These are phyloP conservation scores for Allium fistulosum DNA, from an alignment of 106 monocot species.

Conservation along the genomic window DNA sequence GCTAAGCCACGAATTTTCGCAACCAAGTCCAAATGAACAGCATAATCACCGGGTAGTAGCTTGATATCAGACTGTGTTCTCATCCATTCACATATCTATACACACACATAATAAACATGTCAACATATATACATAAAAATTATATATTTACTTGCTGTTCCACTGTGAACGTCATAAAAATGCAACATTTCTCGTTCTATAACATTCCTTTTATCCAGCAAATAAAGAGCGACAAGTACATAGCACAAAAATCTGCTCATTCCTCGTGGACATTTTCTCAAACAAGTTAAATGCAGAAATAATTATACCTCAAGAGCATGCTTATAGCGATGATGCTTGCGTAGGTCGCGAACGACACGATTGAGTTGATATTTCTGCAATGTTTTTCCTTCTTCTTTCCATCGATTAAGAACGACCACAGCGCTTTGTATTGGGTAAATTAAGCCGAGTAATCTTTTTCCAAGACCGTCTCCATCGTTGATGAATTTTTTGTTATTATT, in stretches of 20 bases:
- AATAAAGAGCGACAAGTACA: background rate
- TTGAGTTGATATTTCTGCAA: constrained; percentile 71
- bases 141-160: background rate
- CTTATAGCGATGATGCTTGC: constrained; percentile 57
- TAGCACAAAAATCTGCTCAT: too few species aligned
- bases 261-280: background rate
- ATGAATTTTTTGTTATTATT: too few species aligned
- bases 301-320: constrained; percentile 38
- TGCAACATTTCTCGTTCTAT: too few species aligned
- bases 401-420: constrained; percentile 50
- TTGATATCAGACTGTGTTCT: constrained; percentile 45
- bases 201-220: background rate
- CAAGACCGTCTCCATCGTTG: constrained; percentile 11
- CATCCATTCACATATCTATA: constrained; percentile 99
- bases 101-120: background rate
- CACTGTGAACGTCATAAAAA: too few species aligned
- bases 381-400: constrained; percentile 67
- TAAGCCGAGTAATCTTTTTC: constrained; percentile 53
- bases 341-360: constrained; percentile 67
- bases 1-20: constrained; percentile 72
- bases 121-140: too few species aligned
- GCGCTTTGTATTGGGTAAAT: constrained; percentile 74
- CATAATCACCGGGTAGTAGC: constrained; percentile 78
- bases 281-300: background rate
- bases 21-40: constrained; percentile 83